These are phyloP conservation scores for Fraxinus quadrangulata DNA, from an alignment of 257 asterid genomes.

Conservation along the genomic window DNA sequence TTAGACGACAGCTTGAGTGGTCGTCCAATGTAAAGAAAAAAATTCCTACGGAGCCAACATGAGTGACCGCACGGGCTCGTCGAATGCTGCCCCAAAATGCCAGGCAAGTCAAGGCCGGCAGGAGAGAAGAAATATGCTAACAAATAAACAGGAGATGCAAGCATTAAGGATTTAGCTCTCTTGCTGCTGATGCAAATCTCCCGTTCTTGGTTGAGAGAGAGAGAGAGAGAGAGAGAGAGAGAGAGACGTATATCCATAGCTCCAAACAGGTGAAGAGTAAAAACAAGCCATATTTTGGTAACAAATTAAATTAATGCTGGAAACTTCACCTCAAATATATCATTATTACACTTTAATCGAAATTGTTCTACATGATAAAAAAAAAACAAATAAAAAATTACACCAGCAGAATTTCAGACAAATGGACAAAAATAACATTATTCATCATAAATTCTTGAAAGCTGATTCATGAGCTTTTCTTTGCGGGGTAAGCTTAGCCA, in stretches of 20 bases:
- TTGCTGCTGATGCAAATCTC: background rate
- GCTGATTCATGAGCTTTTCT: slow-evolving; percentile 55
- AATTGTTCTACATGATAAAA: background rate
- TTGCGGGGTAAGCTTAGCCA: slow-evolving; percentile 81
- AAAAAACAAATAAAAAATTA: background rate
- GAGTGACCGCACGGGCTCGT: too few relatives aligned
- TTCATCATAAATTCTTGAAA: slow-evolving; percentile 69
- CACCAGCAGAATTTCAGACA: background rate
- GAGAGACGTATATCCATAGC: background rate
- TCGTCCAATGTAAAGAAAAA: too few relatives aligned
- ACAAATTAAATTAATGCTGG: background rate
- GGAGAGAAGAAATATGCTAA: background rate
- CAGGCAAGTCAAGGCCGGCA: too few relatives aligned
- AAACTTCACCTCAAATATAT: background rate
- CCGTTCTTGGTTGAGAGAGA: background rate
- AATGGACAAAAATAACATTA: background rate
- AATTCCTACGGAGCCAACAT: too few relatives aligned
- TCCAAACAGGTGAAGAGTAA: background rate
- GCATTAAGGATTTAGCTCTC: background rate
- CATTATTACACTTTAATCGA: background rate
- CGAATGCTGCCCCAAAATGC: too few relatives aligned
- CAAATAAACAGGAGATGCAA: background rate
- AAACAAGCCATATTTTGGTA: background rate
- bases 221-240: too few relatives aligned
- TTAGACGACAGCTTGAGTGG: too few relatives aligned